Evolutionary conservation across 2,329 filamentous ascomycete species (phyloP), one percentile per base, ranked within the genome.

Genomic region (Exophiala sp.): DNA sequence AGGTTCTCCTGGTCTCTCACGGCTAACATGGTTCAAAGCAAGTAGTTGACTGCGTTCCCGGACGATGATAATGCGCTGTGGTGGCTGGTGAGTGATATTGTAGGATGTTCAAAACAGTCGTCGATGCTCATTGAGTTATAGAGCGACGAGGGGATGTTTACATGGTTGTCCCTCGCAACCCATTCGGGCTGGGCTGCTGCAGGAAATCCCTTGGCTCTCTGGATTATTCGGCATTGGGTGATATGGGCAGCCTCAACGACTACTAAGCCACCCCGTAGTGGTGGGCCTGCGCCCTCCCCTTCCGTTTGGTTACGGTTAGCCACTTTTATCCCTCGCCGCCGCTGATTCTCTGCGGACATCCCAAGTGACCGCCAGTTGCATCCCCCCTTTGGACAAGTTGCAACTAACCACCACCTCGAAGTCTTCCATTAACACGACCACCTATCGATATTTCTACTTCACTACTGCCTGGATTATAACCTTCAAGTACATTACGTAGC

Each of bases 1-100:
- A 88, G 71, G 69, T 96, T 96, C 70, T 96, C 90, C 71, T 95
- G 88, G 68, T 95, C 86, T 62, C 82, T 80, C 64, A 84, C 77
- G 53, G 86, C 86, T 65, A 88, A 75, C 88, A 90, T 95, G 52
- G 55, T 73, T 24, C 16, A 23, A 19, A 27, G 29, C n/a, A 38
- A 27, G 24, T 27, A 27, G 24, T 10, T 27, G 24, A 27, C n/a
- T n/a, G n/a, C n/a, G 24, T 27, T 27, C 24, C 24, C 6, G 24
- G 5, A 22, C 54, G 51, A 48, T 57, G 23, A 16, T 40, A n/a
- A n/a, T 48, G 37, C 21, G 41, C 35, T 24, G 11, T 24, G 23
- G 46, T 41, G n/a, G n/a, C n/a, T n/a, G n/a, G n/a, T n/a, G n/a
- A n/a, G n/a, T 49, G 37, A 18, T 10, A 18, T n/a, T 13, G 27